Conservation (phyloP, 768 basidiomycete genomes). For the Austroboletus eburneus region DNA sequence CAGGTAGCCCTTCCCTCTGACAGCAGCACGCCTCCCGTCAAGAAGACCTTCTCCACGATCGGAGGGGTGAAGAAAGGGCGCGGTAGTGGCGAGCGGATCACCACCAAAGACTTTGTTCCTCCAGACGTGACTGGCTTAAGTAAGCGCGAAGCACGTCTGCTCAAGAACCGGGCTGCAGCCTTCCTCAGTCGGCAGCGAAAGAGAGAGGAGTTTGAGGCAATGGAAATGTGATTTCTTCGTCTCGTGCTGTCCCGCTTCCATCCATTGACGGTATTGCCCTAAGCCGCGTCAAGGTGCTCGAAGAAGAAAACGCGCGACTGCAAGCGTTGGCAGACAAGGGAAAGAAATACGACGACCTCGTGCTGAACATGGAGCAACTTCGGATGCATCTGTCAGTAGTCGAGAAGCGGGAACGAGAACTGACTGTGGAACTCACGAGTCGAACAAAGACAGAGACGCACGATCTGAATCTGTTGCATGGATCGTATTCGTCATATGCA, state of each 20-base stretch:
- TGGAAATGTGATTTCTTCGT: constrained; percentile 72
- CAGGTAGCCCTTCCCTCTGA: constrained; percentile 36
- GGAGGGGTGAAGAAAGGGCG: constrained; percentile 44
- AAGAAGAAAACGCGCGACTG: constrained; percentile 78
- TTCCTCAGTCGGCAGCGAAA: constrained; percentile 90
- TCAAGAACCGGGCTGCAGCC: constrained; percentile 90
- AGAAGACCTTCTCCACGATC: constrained; percentile 45
- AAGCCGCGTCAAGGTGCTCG: constrained; percentile 80
- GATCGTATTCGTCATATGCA: constrained; percentile 36
- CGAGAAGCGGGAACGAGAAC: constrained; percentile 62
- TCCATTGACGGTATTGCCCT: constrained; percentile 17
- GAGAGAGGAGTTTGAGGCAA: constrained; percentile 85
- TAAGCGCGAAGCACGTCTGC: constrained; percentile 87
- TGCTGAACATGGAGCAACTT: constrained; percentile 63
- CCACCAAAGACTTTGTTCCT: constrained; percentile 80
- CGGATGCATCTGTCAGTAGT: constrained; percentile 60
- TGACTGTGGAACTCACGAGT: constrained; percentile 56
- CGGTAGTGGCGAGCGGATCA: constrained; percentile 44
- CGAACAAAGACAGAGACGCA: constrained; percentile 53
- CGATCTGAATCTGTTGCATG: constrained; percentile 48
- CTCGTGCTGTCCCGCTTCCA: background rate
- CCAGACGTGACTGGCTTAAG: constrained; percentile 84
- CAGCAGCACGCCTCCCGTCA: constrained; percentile 22
- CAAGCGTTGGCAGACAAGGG: constrained; percentile 52
- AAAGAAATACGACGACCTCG: constrained; percentile 37